Conservation (phyloP, 108 stramenopile genomes). For the Cyclotella atomus region DNA sequence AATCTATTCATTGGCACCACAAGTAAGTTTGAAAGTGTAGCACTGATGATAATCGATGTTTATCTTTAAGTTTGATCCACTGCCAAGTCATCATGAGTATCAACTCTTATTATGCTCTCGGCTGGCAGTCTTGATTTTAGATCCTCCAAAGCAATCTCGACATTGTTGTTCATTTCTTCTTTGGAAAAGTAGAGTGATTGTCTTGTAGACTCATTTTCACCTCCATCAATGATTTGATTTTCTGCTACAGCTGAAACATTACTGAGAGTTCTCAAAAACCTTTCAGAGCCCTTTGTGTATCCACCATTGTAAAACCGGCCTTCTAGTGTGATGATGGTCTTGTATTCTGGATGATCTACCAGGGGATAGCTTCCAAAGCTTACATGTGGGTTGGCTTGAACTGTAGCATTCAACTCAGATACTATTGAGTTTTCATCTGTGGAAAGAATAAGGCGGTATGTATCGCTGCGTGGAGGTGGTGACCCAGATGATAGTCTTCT, state of each 20-base stretch:
- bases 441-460: slow-evolving; percentile 70
- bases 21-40: too few relatives aligned
- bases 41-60: too few relatives aligned
- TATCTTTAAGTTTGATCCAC: slow-evolving; percentile 3
- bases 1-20: too few relatives aligned
- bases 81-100: slow-evolving; percentile 38
- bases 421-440: slow-evolving; percentile 79
- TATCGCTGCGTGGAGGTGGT: slow-evolving; percentile 46
- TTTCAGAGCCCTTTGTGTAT: slow-evolving; percentile 35
- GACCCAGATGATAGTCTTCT: slow-evolving; percentile 10
- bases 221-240: slow-evolving; percentile 21
- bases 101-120: slow-evolving; percentile 75
- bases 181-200: slow-evolving; percentile 39
- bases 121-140: slow-evolving; percentile 74
- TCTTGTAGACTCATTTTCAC: background rate
- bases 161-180: slow-evolving; percentile 67
- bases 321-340: slow-evolving; percentile 87
- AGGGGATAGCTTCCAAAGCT: slow-evolving; percentile 86
- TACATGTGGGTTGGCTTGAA: slow-evolving; percentile 70
- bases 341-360: slow-evolving; percentile 75
- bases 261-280: slow-evolving; percentile 22
- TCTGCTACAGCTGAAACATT: background rate
- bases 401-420: slow-evolving; percentile 66
- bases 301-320: slow-evolving; percentile 49
- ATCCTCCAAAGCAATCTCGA: slow-evolving; percentile 73